Conservation (phyloP, 2,329 filamentous ascomycete genomes). For the Erysiphe neolycopersici region DNA sequence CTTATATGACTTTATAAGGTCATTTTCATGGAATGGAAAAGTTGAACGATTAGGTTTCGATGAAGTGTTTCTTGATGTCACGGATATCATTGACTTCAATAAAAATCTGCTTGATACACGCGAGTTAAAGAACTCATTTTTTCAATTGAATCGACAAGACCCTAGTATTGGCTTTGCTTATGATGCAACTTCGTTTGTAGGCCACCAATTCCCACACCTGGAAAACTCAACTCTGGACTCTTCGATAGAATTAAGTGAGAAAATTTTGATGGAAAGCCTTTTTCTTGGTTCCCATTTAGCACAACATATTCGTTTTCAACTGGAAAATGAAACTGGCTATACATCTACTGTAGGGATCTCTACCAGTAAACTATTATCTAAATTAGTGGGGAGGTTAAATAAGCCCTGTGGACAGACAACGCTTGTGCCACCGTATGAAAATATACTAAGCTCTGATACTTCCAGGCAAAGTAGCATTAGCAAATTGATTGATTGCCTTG, state of each 20-base stretch:
- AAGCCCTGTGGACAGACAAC: constrained; percentile 80
- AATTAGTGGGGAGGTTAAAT: constrained; percentile 57
- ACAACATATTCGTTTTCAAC: constrained; percentile 37
- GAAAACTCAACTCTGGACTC: neutral
- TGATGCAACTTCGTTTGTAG: constrained; percentile 41
- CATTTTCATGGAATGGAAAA: constrained; percentile 50
- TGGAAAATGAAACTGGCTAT: constrained; percentile 57
- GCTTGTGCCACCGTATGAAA: constrained; percentile 35
- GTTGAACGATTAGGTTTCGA: constrained; percentile 74
- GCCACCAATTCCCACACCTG: constrained; percentile 17
- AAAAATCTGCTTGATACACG: constrained; percentile 38
- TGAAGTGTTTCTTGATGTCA: constrained; percentile 51
- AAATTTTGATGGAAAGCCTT: constrained; percentile 22
- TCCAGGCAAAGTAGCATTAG: constrained; percentile 23
- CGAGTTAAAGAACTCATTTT: constrained; percentile 44
- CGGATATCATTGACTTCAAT: constrained; percentile 69
- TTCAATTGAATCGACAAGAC: constrained; percentile 44
- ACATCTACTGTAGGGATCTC: constrained; percentile 72
- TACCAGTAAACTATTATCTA: constrained; percentile 65
- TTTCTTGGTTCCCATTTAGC: constrained; percentile 62
- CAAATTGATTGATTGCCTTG: constrained; percentile 47
- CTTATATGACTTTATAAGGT: constrained; percentile 45
- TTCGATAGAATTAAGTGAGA: neutral
- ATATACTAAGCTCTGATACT: constrained; percentile 5
- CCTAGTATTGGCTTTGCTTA: constrained; percentile 60